These are phyloP conservation scores for Clarireedia monteithiana DNA, from an alignment of 2,329 filamentous ascomycete species.

Conservation along the genomic window DNA sequence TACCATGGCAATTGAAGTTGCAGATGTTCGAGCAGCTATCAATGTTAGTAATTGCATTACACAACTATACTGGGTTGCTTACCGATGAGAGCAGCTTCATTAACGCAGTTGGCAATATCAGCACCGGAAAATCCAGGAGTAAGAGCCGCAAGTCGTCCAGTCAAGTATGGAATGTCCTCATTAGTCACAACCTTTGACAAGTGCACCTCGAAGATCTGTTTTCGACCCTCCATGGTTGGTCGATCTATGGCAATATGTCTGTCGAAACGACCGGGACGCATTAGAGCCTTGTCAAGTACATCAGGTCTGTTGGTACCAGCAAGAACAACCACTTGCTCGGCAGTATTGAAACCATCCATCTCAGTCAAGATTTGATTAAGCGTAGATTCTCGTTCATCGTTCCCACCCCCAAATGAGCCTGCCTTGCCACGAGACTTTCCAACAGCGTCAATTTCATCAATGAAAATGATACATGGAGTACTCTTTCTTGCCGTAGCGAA, in stretches of 20 bases:
- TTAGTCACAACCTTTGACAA: constrained; percentile 89
- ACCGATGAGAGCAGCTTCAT: constrained; percentile 95
- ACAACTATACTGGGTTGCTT: constrained; percentile 31
- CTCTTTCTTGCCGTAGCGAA: constrained; percentile 94
- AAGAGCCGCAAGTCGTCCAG: constrained; percentile 81
- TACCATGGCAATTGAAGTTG: constrained; percentile 71
- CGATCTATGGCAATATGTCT: constrained; percentile 91
- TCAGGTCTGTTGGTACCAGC: constrained; percentile 95
- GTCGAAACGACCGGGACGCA: constrained; percentile 95
- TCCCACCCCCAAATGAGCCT: constrained; percentile 67
- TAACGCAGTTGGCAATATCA: constrained; percentile 97
- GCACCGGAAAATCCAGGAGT: constrained; percentile 96
- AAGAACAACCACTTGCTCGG: constrained; percentile 91
- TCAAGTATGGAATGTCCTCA: constrained; percentile 80
- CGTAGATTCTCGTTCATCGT: constrained; percentile 93
- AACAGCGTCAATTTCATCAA: constrained; percentile 98
- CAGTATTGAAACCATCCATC: constrained; percentile 98
- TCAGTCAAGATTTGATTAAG: constrained; percentile 98
- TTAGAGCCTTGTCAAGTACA: constrained; percentile 87
- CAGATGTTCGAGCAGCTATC: constrained; percentile 73
- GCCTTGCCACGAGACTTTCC: constrained; percentile 82
- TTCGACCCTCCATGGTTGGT: constrained; percentile 92
- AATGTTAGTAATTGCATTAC: constrained; percentile 28
- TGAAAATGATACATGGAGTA: constrained; percentile 98
- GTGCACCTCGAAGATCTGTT: constrained; percentile 94